Evolutionary conservation across 2,329 filamentous ascomycete genomes (phyloP).

Genomic region (Microthyrium microscopicum): DNA sequence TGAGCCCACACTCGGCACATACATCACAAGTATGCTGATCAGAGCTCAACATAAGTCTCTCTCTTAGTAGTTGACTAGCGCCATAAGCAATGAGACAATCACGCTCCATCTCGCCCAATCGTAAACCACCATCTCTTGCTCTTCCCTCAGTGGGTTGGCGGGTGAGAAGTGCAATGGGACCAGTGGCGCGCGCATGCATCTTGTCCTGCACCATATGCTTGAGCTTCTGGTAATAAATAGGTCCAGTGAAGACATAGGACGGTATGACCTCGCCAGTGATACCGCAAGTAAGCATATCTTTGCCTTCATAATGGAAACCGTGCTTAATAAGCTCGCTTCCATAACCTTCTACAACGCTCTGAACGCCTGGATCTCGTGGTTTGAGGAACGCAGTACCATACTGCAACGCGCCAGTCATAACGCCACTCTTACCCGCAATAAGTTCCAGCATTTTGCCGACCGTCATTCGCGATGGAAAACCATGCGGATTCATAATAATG

Average conservation of each 20-base stretch:
- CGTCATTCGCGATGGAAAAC: slow-evolving; percentile 99
- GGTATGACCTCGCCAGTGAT: slow-evolving; percentile 89
- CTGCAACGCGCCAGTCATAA: slow-evolving; percentile 68
- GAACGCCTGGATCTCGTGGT: too few species aligned
- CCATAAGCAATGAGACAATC: slow-evolving; percentile 97
- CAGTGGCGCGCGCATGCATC: slow-evolving; percentile 90
- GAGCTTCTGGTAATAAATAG: slow-evolving; percentile 97
- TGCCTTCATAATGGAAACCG: slow-evolving; percentile 92
- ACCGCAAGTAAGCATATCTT: slow-evolving; percentile 89
- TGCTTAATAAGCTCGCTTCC: slow-evolving; percentile 66
- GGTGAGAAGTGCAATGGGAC: slow-evolving; percentile 80
- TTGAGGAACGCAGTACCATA: slow-evolving; percentile 82
- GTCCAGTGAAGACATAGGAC: slow-evolving; percentile 94
- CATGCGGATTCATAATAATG: slow-evolving; percentile 99
- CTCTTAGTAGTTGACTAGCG: slow-evolving; percentile 76
- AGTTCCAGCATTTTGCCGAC: slow-evolving; percentile 96
- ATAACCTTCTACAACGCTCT: slow-evolving; percentile 82
- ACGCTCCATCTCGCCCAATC: slow-evolving; percentile 95
- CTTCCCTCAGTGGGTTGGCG: slow-evolving; percentile 93
- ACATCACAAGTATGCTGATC: slow-evolving; percentile 87
- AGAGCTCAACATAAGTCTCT: slow-evolving; percentile 85
- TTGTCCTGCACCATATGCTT: slow-evolving; percentile 99
- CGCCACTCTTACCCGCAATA: slow-evolving; percentile 81
- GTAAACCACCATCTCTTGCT: slow-evolving; percentile 77
- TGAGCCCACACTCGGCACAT: slow-evolving; percentile 83